Base-by-base conservation (phyloP, 2,329 filamentous ascomycete species). In the Penicillium griseofulvum region DNA sequence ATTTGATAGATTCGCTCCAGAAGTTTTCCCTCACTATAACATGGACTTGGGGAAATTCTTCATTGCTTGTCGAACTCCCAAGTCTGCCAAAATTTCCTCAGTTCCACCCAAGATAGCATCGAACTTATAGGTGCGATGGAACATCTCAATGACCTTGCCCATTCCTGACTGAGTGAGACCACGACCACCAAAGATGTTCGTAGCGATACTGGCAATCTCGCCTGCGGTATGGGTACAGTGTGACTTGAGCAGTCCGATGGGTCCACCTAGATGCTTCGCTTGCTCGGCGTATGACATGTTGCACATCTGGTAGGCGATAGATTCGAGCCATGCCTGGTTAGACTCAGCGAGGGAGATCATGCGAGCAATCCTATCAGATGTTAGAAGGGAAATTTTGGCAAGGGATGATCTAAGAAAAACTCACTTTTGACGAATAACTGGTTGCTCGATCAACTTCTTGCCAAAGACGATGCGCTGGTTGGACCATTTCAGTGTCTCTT, bases 401-500 rank as follows among this genome's bases (percentile, higher is more conserved):
- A 11, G 4, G 8, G 28, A 43, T 43, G 7, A 4, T 42, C 1
- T 3, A 26, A n/a, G 16, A 37, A 24, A 71, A 24, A 71, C 78
- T 68, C 70, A 87, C 85, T 95, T 95, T 68, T 89, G 86, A 19
- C 87, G 67, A 54, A 95, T 92, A 42, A 90, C 89, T 24, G 90
- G 89, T 68, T 95, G 90, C 67, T 91, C 86, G 62, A 93, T 87
- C 38, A 95, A 81, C 28, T 86, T 86, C 79, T 93, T 93, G 69
- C 85, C 85, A 70, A 94, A 94, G 61, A 95, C 89, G 26, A 91
- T 80, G 47, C 90, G 86, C 76, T 96, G 91, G 77, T 94, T 90
- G 31, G 86, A 81, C 91, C 91, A 96, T 72, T 94, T 94, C 60
- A 95, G 77, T 66, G 86, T 93, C 70, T 95, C 90, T 72, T 95